Percentiles rank a stretch among this genome's conserved stretches.
These are phyloP conservation scores for Ganoderma lingzhi DNA, from an alignment of 1,284 basidiomycete species.

Conservation along the genomic window DNA sequence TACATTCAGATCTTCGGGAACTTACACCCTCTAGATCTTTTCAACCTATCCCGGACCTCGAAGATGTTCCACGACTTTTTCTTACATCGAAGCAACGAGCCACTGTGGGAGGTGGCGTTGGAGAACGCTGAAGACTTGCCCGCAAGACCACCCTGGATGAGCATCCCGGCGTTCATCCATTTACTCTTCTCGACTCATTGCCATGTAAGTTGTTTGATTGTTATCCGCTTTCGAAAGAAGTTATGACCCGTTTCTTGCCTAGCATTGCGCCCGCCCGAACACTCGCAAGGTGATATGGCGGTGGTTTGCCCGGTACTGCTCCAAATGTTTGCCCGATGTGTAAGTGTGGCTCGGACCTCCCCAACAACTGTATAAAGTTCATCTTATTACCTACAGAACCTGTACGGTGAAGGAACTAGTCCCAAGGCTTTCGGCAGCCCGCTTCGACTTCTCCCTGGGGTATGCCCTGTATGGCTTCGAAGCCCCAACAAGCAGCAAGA, in stretches of 20 bases:
- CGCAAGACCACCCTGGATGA: conserved; percentile 16
- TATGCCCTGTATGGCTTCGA: neutral
- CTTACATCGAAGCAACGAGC: conserved; percentile 8
- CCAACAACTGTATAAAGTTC: neutral
- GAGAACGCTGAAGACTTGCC: conserved; percentile 8
- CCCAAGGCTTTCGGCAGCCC: neutral
- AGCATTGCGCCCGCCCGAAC: neutral
- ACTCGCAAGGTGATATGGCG: neutral
- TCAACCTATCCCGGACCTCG: conserved; percentile 18
- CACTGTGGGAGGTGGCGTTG: conserved; percentile 8
- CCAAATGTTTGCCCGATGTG: neutral
- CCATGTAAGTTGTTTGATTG: conserved; percentile 7
- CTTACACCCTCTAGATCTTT: conserved; percentile 49
- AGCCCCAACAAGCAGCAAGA: neutral
- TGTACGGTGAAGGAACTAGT: neutral
- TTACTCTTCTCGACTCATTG: conserved; percentile 15
- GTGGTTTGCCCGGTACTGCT: conserved; percentile 10
- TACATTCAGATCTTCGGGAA: conserved; percentile 51
- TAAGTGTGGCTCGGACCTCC: neutral
- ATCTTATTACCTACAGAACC: neutral
- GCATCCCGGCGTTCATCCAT: conserved; percentile 20
- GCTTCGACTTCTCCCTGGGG: neutral
- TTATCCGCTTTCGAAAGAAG: neutral
- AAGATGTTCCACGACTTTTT: conserved; percentile 21
- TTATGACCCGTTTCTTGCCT: neutral